phyloP scores from a whole-genome alignment of 306 rosid species.

The Medicago ruthenica region DNA sequence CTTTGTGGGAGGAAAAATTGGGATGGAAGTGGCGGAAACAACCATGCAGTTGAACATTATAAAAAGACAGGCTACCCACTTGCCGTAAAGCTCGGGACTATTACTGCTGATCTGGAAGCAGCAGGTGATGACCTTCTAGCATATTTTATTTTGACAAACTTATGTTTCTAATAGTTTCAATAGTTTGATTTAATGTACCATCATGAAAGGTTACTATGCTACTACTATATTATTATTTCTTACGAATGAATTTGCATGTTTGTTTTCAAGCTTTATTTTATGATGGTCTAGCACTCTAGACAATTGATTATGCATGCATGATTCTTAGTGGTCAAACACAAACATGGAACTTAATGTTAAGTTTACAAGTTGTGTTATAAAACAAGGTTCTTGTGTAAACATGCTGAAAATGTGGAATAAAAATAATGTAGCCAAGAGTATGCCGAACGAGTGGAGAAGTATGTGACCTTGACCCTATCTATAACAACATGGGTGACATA shows the following conservation, averaged over 20 bases:
- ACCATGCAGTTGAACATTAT: slow-evolving; percentile 89
- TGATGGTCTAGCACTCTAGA: slow-evolving; percentile 14
- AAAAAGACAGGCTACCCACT: slow-evolving; percentile 84
- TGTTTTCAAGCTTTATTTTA: slow-evolving; percentile 9
- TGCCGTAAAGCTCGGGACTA: slow-evolving; percentile 96
- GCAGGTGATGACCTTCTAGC: slow-evolving; percentile 71
- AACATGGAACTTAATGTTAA: neutral
- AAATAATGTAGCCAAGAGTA: neutral
- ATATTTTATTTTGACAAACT: slow-evolving; percentile 11
- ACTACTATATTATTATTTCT: slow-evolving; percentile 10
- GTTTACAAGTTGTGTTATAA: neutral
- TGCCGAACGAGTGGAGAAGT: neutral
- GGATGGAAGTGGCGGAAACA: slow-evolving; percentile 97
- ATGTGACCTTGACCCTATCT: slow-evolving; percentile 22
- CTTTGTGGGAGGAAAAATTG: slow-evolving; percentile 94
- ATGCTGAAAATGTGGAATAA: neutral
- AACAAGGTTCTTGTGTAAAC: slow-evolving; percentile 24
- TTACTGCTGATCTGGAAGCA: slow-evolving; percentile 94
- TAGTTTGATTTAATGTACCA: slow-evolving; percentile 3
- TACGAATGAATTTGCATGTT: neutral
- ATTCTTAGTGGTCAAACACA: neutral
- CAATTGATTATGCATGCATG: neutral
- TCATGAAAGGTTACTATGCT: slow-evolving; percentile 6
- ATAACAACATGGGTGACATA: neutral
- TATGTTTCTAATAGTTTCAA: neutral